Evolutionary conservation across 345 rosid species (phyloP), one percentile per base, ranked within the genome.

Genomic region (Heritiera fomes): DNA sequence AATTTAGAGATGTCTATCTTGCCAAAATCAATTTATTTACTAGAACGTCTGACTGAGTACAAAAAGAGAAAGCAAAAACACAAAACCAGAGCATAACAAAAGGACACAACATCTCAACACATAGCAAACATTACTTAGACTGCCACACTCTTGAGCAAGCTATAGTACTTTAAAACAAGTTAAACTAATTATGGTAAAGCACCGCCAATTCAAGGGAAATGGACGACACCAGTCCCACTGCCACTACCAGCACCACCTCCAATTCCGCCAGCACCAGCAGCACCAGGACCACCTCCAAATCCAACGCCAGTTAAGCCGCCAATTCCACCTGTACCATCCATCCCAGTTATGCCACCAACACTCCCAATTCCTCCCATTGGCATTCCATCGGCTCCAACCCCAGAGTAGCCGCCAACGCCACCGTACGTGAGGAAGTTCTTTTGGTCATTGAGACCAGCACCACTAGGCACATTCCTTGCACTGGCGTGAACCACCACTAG

Each of bases 341-440:
- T 76, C 0, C 76, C 76, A 5, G 61, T 84, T 0, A 81, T 75
- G 0, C 87, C 85, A 43, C 87, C 86, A 52, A 18, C 71, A 5
- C 81, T 85, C 49, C 89, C 91, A 49, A 87, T 81, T 1, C 93
- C 93, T 10, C 83, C 95, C 9, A 85, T 80, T 6, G 93, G 93
- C 71, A 88, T 43, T 11, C 91, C 89, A 30, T 83, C 52, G 70
- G 83, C 73, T 4, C 94, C 98, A 6, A 92, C 5, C 2, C 98
- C 97, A 2, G 88, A 73, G 72, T 52, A 82, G 67, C 94, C 93
- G 0, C 94, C 85, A 6, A 89, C 78, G 6, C 97, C 97, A 28
- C 95, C 94, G 18, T 86, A 94, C 8, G 89, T 81, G 63, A 80
- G 53, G 75, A 90, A 88, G 87, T 90, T 89, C 90, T 92, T 94